These are phyloP conservation scores for Talaromyces funiculosus DNA, from an alignment of 2,329 filamentous ascomycete genomes.

Conservation along the genomic window DNA sequence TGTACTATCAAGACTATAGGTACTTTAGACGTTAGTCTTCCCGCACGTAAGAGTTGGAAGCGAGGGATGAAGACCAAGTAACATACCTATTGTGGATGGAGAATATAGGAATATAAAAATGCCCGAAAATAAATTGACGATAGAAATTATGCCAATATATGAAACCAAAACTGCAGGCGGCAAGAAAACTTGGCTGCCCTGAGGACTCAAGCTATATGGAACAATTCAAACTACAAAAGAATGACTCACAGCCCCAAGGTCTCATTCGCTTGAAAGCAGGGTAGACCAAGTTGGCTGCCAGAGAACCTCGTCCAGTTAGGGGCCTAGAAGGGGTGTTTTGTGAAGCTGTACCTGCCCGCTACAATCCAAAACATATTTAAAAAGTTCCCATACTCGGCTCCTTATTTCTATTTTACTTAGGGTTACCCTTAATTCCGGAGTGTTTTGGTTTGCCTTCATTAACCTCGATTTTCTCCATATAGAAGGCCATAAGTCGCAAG, in stretches of 20 bases:
- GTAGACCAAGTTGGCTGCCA: too few relatives aligned
- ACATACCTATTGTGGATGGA: not conserved
- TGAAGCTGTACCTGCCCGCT: too few relatives aligned
- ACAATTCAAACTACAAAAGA: not conserved
- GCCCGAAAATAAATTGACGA: too few relatives aligned
- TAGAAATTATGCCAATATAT: not conserved
- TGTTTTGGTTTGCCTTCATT: too few relatives aligned
- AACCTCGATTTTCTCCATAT: too few relatives aligned
- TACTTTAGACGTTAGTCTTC: not conserved
- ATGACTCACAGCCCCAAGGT: not conserved
- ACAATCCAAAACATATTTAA: too few relatives aligned
- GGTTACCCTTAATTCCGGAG: too few relatives aligned
- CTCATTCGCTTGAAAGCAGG: not conserved
- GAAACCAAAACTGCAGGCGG: not conserved
- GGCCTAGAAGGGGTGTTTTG: too few relatives aligned
- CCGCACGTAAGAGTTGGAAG: not conserved
- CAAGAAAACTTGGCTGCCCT: not conserved
- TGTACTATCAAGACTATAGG: not conserved
- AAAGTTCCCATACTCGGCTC: too few relatives aligned
- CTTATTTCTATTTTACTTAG: too few relatives aligned
- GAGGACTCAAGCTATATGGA: not conserved
- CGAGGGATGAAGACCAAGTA: not conserved
- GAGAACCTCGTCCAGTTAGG: too few relatives aligned
- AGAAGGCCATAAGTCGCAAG: too few relatives aligned
- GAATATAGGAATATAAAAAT: not conserved